Conservation (phyloP, 2,329 filamentous ascomycete genomes). For the Colletotrichum scovillei region DNA sequence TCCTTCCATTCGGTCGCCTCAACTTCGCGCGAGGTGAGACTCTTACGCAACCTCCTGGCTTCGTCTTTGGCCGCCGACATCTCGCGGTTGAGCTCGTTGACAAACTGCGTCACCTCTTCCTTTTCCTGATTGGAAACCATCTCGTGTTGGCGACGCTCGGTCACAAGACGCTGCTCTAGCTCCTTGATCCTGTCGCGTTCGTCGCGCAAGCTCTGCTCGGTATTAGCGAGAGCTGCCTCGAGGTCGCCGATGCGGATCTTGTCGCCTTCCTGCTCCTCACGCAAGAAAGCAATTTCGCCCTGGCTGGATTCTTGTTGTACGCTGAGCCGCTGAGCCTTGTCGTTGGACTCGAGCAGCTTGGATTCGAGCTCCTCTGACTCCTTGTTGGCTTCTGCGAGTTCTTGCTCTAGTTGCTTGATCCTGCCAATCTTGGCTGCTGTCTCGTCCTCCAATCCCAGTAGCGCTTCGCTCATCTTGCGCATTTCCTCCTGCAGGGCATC, state of each 20-base stretch:
- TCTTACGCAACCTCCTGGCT: constrained; percentile 83
- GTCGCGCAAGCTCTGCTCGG: constrained; percentile 83
- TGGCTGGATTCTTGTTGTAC: constrained; percentile 95
- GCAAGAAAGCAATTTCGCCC: constrained; percentile 91
- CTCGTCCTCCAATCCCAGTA: constrained; percentile 90
- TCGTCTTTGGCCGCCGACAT: constrained; percentile 87
- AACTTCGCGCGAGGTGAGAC: constrained; percentile 82
- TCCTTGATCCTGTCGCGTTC: constrained; percentile 83
- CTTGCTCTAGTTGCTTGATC: constrained; percentile 85
- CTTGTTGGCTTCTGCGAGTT: constrained; percentile 84
- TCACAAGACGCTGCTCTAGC: constrained; percentile 78
- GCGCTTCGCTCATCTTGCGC: constrained; percentile 87
- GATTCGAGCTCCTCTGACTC: constrained; percentile 90
- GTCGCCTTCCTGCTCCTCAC: constrained; percentile 96
- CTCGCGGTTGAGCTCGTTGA: constrained; percentile 93
- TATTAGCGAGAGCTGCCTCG: constrained; percentile 82
- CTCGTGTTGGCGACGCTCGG: constrained; percentile 88
- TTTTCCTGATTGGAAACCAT: constrained; percentile 89
- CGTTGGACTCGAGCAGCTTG: constrained; percentile 84
- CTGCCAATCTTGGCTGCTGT: constrained; percentile 81
- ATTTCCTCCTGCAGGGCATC: constrained; percentile 93
- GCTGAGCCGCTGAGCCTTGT: constrained; percentile 87
- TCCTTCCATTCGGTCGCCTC: constrained; percentile 94
- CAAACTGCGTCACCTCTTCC: constrained; percentile 91
- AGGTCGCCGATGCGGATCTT: constrained; percentile 98